These are phyloP conservation scores for Geotrichum restrictum DNA, from an alignment of 1,139 yeast species.

Conservation along the genomic window DNA sequence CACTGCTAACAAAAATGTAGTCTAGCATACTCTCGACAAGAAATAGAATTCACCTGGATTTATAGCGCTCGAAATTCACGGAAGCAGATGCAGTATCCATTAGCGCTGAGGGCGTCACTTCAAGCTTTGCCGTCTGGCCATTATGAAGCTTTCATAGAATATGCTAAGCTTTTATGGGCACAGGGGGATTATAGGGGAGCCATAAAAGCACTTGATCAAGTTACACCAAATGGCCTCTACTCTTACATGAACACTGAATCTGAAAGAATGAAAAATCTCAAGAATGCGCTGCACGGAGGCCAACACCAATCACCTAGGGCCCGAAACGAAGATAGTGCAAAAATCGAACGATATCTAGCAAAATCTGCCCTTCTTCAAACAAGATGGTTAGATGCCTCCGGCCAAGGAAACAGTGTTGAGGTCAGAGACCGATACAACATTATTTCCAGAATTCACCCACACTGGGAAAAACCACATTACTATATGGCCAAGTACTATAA, in stretches of 20 bases:
- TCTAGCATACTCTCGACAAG: slow-evolving; percentile 39
- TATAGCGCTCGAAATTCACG: slow-evolving; percentile 65
- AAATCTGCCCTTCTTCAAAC: slow-evolving; percentile 65
- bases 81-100: slow-evolving; percentile 62
- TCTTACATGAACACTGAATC: slow-evolving; percentile 15
- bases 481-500: slow-evolving; percentile 76
- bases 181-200: slow-evolving; percentile 90
- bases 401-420: slow-evolving; percentile 73
- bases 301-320: not conserved
- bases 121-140: slow-evolving; percentile 53
- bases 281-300: slow-evolving; percentile 12
- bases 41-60: slow-evolving; percentile 53
- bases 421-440: slow-evolving; percentile 66
- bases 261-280: not conserved
- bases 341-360: slow-evolving; percentile 26
- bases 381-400: slow-evolving; percentile 83
- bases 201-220: slow-evolving; percentile 57
- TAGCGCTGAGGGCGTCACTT: slow-evolving; percentile 70
- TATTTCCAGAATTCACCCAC: slow-evolving; percentile 53
- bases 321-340: slow-evolving; percentile 2
- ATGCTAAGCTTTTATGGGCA: slow-evolving; percentile 82
- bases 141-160: slow-evolving; percentile 64
- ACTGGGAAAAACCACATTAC: slow-evolving; percentile 79
- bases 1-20: slow-evolving; percentile 34
- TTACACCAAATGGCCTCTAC: slow-evolving; percentile 32